Base-by-base conservation (phyloP, 2,329 filamentous ascomycete species). In the Boeremia lycopersici region DNA sequence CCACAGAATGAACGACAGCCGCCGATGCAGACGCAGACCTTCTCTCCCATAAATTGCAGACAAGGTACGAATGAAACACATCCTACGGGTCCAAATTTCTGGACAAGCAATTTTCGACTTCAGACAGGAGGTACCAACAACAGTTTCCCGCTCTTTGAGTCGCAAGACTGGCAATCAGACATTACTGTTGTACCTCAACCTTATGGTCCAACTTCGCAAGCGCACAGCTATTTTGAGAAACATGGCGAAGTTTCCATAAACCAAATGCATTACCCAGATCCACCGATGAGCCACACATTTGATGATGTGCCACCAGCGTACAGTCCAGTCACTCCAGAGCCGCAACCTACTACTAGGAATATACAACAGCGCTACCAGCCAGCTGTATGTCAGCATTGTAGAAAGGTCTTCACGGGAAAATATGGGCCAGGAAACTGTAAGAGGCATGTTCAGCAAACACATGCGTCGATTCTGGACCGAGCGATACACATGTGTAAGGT, bases 401-500 rank as follows among this genome's bases (percentile, higher is more conserved):
- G 26, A 0, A 51, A 51, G 6, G 6, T 28, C 10, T 56, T 48
- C 13, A 51, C 53, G 4, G 48, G 53, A 0, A 56, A 56, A 15
- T 56, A 34, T 8, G 53, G 48, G 1, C 11, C 17, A 6, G 53
- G 53, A 1, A 56, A 56, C 13, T 43, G 28, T 3, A 56, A 38
- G 15, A 38, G 53, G 3, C 53, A 56, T 9, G 29, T 56, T 23
- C 48, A 33, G 7, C 48, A 55, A 31, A 39, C 13, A 0, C 52
- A 55, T 9, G 43, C 39, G 30, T 33, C 48, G 2, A 2, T 44
- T 0, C 1, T 51, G 2, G 48, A 38, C 7, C n/a, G 29, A 31
- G 26, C 19, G 23, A 48, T 39, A 6, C 36, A 56, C 15, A 34
- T 43, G 23, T 58, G 55, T 31, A 47, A 19, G 3, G 1, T 34